These are phyloP conservation scores for Candida verbasci DNA, from an alignment of 805 yeast genomes.

Conservation along the genomic window DNA sequence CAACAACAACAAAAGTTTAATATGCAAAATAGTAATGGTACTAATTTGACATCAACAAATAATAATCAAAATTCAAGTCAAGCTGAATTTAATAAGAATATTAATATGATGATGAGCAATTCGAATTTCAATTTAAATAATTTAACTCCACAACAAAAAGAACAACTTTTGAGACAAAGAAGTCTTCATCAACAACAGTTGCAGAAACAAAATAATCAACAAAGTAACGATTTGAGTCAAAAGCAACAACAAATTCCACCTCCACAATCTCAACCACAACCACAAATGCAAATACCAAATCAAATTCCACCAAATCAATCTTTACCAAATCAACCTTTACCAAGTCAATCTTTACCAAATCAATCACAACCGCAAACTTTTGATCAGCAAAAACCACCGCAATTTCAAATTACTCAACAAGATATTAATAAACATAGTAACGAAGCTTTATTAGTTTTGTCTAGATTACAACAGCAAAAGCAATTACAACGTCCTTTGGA, in stretches of 20 bases:
- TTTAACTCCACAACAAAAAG: constrained; percentile 32
- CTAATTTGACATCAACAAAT: constrained; percentile 2
- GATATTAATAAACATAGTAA: constrained; percentile 35
- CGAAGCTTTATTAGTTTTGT: constrained; percentile 37
- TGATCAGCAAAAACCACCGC: constrained; percentile 16
- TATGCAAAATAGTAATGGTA: constrained; percentile 12
- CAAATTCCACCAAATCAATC: constrained; percentile 27
- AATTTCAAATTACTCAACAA: constrained; percentile 30
- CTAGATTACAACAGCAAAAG: constrained; percentile 32
- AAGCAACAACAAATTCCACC: constrained; percentile 20
- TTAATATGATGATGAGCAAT: constrained; percentile 6
- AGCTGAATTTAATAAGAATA: not conserved
- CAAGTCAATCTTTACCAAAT: constrained; percentile 20
- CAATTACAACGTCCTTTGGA: constrained; percentile 32
- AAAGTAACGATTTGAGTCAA: constrained; percentile 30
- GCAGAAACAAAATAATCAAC: constrained; percentile 35
- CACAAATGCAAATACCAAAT: constrained; percentile 14
- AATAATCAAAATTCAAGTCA: constrained; percentile 10
- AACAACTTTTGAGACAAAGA: constrained; percentile 35
- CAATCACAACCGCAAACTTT: constrained; percentile 14
- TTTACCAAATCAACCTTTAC: constrained; percentile 25
- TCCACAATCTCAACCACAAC: constrained; percentile 17
- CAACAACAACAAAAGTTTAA: constrained; percentile 43
- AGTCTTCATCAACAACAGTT: constrained; percentile 18
- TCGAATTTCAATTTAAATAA: constrained; percentile 6